Base-by-base conservation (phyloP, 768 basidiomycete genomes). In the Boletales sp. region DNA sequence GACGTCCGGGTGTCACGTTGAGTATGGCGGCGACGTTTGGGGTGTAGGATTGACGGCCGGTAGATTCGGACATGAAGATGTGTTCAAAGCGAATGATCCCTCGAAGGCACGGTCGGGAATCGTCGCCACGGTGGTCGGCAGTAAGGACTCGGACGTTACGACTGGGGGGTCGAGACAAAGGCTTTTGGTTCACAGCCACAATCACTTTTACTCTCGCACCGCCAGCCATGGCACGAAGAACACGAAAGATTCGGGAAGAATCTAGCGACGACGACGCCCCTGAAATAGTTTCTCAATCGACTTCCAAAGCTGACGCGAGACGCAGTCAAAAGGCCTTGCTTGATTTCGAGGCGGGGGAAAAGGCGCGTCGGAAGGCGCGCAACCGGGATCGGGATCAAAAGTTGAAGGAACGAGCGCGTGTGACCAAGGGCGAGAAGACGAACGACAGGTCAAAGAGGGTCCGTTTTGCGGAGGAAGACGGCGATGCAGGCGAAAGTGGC, bases 301-400 rank as follows among this genome's bases (percentile, higher is more conserved):
- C 70, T 5, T 76, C 79, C 21, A 82, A 76, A 58, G 71, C 71
- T 19, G 55, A 66, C 12, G 72, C 65, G 8, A 67, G 72, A 51
- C 69, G 66, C 36, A 63, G 65, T 42, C 65, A 72, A 24, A 65
- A 67, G n/a, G 68, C 68, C 5, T 54, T 76, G 1, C 64, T 65
- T 50, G 60, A 70, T 43, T 72, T 72, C 18, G 63, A 72, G 32
- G 64, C 57, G 8, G 67, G 62, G 8, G 72, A 72, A 57, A 72
- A 71, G 37, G 70, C 65, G 37, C 77, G 71, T 55, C 65, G 59
- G 54, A 78, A 74, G 57, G 68, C 68, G 21, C 64, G 66, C 45
- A 81, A 82, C 58, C 65, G 76, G 46, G 74, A 74, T 48, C 61
- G 68, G 53, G 83, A 84, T 57, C 60, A 64, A 41, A 73, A 66